Percentiles rank a stretch among this genome's conserved stretches.
These are phyloP conservation scores for Ceratocystis harringtonii DNA, from an alignment of 2,329 filamentous ascomycete genomes.

Conservation along the genomic window DNA sequence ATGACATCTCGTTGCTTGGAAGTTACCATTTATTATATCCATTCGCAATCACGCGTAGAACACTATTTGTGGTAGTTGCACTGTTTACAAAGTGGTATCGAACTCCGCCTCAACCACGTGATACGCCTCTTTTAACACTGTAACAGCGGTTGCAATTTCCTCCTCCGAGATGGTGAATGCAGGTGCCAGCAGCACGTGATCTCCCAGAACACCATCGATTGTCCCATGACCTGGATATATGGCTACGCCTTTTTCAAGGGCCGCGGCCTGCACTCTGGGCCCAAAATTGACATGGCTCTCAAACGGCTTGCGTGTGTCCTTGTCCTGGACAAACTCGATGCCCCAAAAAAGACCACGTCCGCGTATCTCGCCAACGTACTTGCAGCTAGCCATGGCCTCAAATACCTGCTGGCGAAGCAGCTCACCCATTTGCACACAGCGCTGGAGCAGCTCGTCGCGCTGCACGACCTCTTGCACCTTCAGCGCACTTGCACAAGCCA, in stretches of 20 bases:
- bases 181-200: conserved; percentile 56
- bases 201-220: conserved; percentile 44
- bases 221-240: conserved; percentile 51
- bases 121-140: neutral
- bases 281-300: conserved; percentile 21
- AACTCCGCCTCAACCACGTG: neutral
- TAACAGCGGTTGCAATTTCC: conserved; percentile 32
- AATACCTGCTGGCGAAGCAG: conserved; percentile 23
- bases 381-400: conserved; percentile 21
- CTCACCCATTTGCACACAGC: conserved; percentile 23
- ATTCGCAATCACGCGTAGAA: neutral
- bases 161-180: conserved; percentile 46
- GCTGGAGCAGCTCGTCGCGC: conserved; percentile 24
- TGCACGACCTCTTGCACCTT: conserved; percentile 28
- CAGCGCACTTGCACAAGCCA: conserved; percentile 27
- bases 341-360: conserved; percentile 33
- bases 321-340: conserved; percentile 31
- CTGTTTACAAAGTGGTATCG: neutral
- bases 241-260: conserved; percentile 21
- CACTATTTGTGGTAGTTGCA: neutral
- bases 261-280: conserved; percentile 19
- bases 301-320: conserved; percentile 26
- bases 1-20: neutral
- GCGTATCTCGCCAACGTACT: conserved; percentile 28
- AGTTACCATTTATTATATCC: neutral